Evolutionary conservation across 345 rosid genomes (phyloP), one percentile per base, ranked within the genome.

Genomic region (Pugionium dolabratum): DNA sequence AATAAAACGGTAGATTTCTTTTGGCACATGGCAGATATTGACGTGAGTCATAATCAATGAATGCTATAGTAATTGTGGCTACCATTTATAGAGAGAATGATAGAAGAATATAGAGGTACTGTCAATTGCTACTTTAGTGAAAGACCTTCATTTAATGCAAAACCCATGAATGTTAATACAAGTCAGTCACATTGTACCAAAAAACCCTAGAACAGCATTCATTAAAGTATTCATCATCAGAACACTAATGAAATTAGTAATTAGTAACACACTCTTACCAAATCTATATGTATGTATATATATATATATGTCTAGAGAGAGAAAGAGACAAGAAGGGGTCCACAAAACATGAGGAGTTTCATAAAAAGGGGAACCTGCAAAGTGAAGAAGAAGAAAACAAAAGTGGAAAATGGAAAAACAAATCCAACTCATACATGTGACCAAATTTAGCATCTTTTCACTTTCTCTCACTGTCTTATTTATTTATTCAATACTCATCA

Each of bases 101-200:
- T 42, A 66, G 62, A 65, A 42, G 76, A 72, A 72, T 65, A 62
- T 65, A 65, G 18, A 65, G 43, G 71, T 57, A 28, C 66, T 66
- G 68, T 76, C 66, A 50, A 67, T 71, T 61, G 69, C 78, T 67
- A 48, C 39, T 54, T 71, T 69, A 60, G 73, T 76, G 82, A 81
- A 79, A 81, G 53, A 72, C 54, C 78, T 58, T 73, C 74, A 72
- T 71, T 75, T 71, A 79, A 69, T 79, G 85, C 75, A 59, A 75
- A 60, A 64, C 72, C 81, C 78, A 78, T 63, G 78, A 68, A 62
- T 68, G 67, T 28, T 52, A 18, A 59, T 49, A 65, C 4, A 65
- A 62, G 55, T 74, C 72, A 56, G 59, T 58, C 68, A 66, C 39
- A 58, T 70, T 58, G 66, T 64, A 54, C 48, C 48, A 52, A 63